phyloP scores from a whole-genome alignment of 495 filamentous ascomycete genomes.

The Haplographium delicatum region DNA sequence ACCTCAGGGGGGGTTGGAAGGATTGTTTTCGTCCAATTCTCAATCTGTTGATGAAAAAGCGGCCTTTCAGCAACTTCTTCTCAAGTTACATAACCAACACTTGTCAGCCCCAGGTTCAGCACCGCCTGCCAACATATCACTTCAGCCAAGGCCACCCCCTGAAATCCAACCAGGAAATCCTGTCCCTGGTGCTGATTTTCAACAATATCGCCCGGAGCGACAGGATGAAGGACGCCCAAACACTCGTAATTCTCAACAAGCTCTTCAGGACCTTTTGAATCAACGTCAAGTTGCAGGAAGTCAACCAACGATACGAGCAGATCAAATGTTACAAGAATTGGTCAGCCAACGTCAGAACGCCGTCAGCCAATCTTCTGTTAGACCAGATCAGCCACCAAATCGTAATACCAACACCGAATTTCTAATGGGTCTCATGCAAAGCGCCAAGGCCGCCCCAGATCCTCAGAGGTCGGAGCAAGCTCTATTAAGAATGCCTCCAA shows the following conservation, averaged over 20 bases:
- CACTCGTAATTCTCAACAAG: slow-evolving; percentile 27
- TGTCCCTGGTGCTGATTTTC: slow-evolving; percentile 14
- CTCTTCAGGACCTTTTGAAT: slow-evolving; percentile 38
- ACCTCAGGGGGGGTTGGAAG: slow-evolving; percentile 12
- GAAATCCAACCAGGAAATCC: slow-evolving; percentile 12
- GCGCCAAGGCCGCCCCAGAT: slow-evolving; percentile 37
- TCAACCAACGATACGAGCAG: slow-evolving; percentile 39
- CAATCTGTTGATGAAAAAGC: slow-evolving; percentile 64
- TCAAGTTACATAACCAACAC: slow-evolving; percentile 58
- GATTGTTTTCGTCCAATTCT: slow-evolving; percentile 1
- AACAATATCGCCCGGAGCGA: slow-evolving; percentile 22
- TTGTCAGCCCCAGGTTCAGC: slow-evolving; percentile 9
- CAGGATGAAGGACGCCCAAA: slow-evolving; percentile 19
- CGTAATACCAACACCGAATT: slow-evolving; percentile 48
- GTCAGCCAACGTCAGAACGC: slow-evolving; percentile 44
- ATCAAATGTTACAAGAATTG: slow-evolving; percentile 50
- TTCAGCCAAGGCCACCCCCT: slow-evolving; percentile 23
- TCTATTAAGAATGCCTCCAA: slow-evolving; percentile 23
- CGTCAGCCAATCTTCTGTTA: slow-evolving; percentile 33
- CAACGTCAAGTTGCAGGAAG: slow-evolving; percentile 35
- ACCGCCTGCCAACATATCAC: slow-evolving; percentile 17
- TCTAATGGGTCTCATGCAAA: slow-evolving; percentile 51
- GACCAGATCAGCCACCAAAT: slow-evolving; percentile 33
- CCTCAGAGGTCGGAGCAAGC: slow-evolving; percentile 23
- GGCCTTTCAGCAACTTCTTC: slow-evolving; percentile 82